Conservation (phyloP, 495 filamentous ascomycete species). For the Tuber melanosporum region DNA sequence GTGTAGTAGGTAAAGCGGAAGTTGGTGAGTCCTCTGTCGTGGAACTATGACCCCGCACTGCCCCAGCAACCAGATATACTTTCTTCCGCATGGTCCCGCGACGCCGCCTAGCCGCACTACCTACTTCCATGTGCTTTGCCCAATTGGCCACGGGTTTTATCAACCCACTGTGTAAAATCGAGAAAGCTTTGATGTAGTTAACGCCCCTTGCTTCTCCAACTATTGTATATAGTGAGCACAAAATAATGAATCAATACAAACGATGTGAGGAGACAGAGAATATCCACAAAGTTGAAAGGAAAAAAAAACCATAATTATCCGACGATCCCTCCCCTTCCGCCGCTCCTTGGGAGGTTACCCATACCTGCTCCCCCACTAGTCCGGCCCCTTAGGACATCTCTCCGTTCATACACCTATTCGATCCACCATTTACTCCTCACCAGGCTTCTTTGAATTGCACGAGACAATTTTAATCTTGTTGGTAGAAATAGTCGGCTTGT, state of each 20-base stretch:
- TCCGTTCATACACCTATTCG: background rate
- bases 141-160: no score
- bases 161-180: background rate
- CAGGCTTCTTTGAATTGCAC: conserved; percentile 80
- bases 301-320: background rate
- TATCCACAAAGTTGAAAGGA: background rate
- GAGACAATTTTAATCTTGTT: conserved; percentile 96
- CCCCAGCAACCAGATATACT: no score
- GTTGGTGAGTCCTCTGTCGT: no score
- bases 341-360: background rate
- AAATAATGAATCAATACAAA: background rate
- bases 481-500: conserved; percentile 50
- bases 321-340: background rate
- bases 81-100: no score
- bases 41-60: no score
- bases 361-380: background rate
- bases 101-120: no score
- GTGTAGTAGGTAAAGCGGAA: no score
- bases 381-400: background rate
- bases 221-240: background rate
- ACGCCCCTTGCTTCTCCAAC: background rate
- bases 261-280: background rate
- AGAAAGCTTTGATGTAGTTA: background rate
- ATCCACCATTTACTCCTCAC: conserved; percentile 51
- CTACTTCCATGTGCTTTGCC: no score